Conservation (phyloP, 129 eudicot species). For the Centaurea solstitialis region DNA sequence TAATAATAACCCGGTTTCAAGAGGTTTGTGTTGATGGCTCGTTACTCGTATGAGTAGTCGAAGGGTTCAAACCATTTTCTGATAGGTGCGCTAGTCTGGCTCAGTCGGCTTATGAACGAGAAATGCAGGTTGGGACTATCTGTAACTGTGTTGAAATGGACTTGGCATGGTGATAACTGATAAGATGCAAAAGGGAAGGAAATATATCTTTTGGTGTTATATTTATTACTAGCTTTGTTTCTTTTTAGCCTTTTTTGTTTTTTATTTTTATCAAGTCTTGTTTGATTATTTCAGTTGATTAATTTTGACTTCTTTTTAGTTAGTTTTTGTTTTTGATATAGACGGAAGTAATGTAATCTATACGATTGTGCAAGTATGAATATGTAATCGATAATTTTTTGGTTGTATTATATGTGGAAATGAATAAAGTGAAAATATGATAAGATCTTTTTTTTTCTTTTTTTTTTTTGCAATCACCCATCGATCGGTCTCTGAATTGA, state of each 20-base stretch:
- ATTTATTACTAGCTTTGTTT: slow-evolving; percentile 10
- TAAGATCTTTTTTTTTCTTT: no score
- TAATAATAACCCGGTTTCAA: neutral
- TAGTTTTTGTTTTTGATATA: neutral
- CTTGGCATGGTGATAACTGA: slow-evolving; percentile 13
- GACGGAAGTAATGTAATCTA: neutral
- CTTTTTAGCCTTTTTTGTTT: no score
- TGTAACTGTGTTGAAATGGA: neutral
- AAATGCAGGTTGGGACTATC: slow-evolving; percentile 8
- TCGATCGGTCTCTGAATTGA: neutral
- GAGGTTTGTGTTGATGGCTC: slow-evolving; percentile 15
- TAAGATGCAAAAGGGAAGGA: slow-evolving; percentile 11
- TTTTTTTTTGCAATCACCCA: no score
- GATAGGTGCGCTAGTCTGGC: slow-evolving; percentile 5
- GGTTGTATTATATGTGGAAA: neutral
- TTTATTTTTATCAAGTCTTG: neutral
- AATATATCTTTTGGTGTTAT: neutral
- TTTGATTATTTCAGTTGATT: neutral
- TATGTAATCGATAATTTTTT: neutral
- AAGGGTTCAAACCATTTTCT: slow-evolving; percentile 12
- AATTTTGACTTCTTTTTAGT: neutral
- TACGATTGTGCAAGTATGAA: neutral
- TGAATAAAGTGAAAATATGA: neutral
- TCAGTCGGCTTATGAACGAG: slow-evolving; percentile 2
- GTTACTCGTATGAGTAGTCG: slow-evolving; percentile 18